Conservation (phyloP, 1,139 yeast species). For the Saccharomyces pastorianus region DNA sequence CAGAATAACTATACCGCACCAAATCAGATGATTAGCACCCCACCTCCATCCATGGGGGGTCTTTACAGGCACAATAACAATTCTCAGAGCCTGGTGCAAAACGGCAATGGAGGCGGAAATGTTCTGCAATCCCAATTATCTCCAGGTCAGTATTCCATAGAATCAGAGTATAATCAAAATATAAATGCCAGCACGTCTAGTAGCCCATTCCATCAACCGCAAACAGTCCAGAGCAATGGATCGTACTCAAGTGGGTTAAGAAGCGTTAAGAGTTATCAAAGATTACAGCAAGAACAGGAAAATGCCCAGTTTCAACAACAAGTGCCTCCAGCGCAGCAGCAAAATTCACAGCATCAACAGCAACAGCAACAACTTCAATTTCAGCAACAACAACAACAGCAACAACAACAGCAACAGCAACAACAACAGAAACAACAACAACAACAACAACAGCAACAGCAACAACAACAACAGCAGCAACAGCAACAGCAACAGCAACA, state of each 20-base stretch:
- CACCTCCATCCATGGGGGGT: slow-evolving; percentile 19
- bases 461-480: slow-evolving; percentile 9
- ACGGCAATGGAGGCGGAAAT: slow-evolving; percentile 7
- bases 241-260: slow-evolving; percentile 4
- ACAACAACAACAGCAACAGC: not conserved
- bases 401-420: too few species aligned
- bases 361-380: slow-evolving; percentile 17
- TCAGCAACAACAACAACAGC: slow-evolving; percentile 12
- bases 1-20: slow-evolving; percentile 9
- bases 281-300: slow-evolving; percentile 2
- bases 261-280: slow-evolving; percentile 4
- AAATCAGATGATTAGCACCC: slow-evolving; percentile 13
- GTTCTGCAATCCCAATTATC: slow-evolving; percentile 19
- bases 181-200: slow-evolving; percentile 10
- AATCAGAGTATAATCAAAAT: slow-evolving; percentile 20
- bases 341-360: slow-evolving; percentile 8
- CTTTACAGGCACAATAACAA: slow-evolving; percentile 26
- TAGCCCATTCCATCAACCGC: slow-evolving; percentile 25
- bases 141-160: slow-evolving; percentile 26
- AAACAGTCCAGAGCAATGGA: slow-evolving; percentile 11
- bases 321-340: slow-evolving; percentile 8
- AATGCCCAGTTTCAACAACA: slow-evolving; percentile 5
- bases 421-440: not conserved
- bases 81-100: slow-evolving; percentile 21
- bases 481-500: slow-evolving; percentile 13